Conservation (phyloP, 2,329 filamentous ascomycete genomes). For the Pseudocercospora crystallina region DNA sequence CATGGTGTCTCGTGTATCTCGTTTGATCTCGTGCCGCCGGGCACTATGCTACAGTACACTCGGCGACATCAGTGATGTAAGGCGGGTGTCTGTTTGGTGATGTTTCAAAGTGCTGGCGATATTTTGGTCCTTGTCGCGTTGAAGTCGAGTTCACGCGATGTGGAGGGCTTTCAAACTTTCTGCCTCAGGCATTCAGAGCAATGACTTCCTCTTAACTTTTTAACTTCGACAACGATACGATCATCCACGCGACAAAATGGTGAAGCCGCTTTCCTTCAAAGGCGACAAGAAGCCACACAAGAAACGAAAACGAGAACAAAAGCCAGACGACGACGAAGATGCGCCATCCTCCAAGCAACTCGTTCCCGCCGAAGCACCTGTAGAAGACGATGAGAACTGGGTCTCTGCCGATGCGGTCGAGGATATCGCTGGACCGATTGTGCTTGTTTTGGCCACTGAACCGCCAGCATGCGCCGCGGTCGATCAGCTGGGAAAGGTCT, state of each 20-base stretch:
- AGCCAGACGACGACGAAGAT: slow-evolving; percentile 48
- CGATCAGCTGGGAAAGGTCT: slow-evolving; percentile 84
- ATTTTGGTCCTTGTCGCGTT: too few species aligned
- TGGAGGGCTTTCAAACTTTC: too few species aligned
- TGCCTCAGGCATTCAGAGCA: too few species aligned
- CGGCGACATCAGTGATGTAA: slow-evolving; percentile 13
- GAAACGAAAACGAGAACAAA: slow-evolving; percentile 62
- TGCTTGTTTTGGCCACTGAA: slow-evolving; percentile 77
- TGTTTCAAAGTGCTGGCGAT: too few species aligned
- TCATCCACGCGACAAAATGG: slow-evolving; percentile 53
- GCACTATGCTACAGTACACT: slow-evolving; percentile 22
- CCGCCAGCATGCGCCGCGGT: slow-evolving; percentile 74
- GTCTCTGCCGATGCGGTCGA: slow-evolving; percentile 73
- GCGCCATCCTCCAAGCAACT: slow-evolving; percentile 37
- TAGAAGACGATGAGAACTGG: slow-evolving; percentile 80
- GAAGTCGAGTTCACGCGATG: too few species aligned
- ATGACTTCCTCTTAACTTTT: too few species aligned
- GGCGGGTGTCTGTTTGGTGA: too few species aligned
- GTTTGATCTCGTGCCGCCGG: slow-evolving; percentile 16
- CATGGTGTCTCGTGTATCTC: slow-evolving; percentile 43
- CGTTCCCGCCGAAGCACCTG: slow-evolving; percentile 38
- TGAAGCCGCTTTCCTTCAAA: slow-evolving; percentile 91
- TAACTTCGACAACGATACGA: too few species aligned
- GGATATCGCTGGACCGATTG: slow-evolving; percentile 78
- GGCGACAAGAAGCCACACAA: slow-evolving; percentile 92